These are phyloP conservation scores for Aspergillus ibericus DNA, from an alignment of 2,329 filamentous ascomycete species.

Conservation along the genomic window DNA sequence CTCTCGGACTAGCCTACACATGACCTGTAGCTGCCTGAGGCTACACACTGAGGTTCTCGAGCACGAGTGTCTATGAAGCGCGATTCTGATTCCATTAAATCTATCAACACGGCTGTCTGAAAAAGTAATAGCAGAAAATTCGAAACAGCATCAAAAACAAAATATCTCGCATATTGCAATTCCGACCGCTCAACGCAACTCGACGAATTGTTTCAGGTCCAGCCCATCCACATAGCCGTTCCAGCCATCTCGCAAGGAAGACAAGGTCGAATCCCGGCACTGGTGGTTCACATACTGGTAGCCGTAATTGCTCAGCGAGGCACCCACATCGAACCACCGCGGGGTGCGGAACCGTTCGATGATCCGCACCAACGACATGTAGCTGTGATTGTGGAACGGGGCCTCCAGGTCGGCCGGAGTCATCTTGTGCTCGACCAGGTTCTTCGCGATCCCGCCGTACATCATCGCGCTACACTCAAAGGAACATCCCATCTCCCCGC, in stretches of 20 bases:
- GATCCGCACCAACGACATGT: neutral
- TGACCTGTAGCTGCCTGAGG: neutral
- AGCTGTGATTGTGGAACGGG: neutral
- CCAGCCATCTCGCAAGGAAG: neutral
- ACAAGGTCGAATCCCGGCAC: neutral
- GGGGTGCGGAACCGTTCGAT: neutral
- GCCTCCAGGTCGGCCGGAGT: neutral
- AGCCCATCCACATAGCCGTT: neutral
- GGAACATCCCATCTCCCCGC: neutral
- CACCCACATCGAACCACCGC: neutral
- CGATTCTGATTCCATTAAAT: too few relatives aligned
- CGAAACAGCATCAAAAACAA: neutral
- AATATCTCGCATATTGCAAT: too few relatives aligned
- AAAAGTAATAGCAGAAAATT: neutral
- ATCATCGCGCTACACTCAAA: neutral
- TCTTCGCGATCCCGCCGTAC: neutral
- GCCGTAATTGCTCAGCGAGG: neutral
- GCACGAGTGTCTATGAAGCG: too few relatives aligned
- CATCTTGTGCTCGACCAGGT: neutral
- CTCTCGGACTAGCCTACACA: neutral
- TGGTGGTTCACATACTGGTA: neutral
- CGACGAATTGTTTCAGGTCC: neutral
- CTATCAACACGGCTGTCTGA: neutral
- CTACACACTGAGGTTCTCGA: neutral
- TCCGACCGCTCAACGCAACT: neutral